phyloP scores from a whole-genome alignment of 345 rosid species.

The Microthlaspi erraticum region DNA sequence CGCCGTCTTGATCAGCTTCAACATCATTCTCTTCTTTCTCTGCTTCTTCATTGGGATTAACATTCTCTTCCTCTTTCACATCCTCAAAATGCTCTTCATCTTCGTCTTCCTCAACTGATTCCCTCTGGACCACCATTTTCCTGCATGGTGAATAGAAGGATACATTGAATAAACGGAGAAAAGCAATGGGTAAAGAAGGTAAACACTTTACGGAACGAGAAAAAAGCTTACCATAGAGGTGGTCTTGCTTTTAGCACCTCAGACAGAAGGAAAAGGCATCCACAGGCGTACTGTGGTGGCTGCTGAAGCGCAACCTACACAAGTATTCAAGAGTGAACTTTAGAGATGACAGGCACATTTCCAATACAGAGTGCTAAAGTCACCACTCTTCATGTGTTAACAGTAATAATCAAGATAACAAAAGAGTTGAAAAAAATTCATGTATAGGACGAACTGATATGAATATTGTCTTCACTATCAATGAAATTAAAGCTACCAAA shows the following conservation, averaged over 20 bases:
- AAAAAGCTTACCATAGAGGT: conserved; percentile 66
- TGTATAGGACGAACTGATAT: neutral
- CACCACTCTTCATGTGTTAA: neutral
- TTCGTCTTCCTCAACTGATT: conserved; percentile 86
- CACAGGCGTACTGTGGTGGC: conserved; percentile 95
- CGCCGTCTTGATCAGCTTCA: conserved; percentile 33
- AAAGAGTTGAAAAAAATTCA: conserved; percentile 5
- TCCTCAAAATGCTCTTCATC: conserved; percentile 97
- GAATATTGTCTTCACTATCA: conserved; percentile 9
- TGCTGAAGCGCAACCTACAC: conserved; percentile 90
- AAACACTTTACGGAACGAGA: conserved; percentile 1
- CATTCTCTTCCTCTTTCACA: conserved; percentile 67
- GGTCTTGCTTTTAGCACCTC: conserved; percentile 93
- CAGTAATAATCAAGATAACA: conserved; percentile 8
- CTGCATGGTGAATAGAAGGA: conserved; percentile 47
- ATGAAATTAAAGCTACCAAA: conserved; percentile 26
- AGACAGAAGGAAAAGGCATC: conserved; percentile 90
- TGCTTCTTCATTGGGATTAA: conserved; percentile 38
- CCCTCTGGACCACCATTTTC: conserved; percentile 84
- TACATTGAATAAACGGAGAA: conserved; percentile 22
- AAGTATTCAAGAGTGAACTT: conserved; percentile 33
- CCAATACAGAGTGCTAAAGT: neutral
- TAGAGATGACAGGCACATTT: conserved; percentile 2
- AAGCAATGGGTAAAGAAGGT: neutral
- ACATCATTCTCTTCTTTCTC: conserved; percentile 47